These are phyloP conservation scores for Cetradonia linearis DNA, from an alignment of 495 filamentous ascomycete species.

Conservation along the genomic window DNA sequence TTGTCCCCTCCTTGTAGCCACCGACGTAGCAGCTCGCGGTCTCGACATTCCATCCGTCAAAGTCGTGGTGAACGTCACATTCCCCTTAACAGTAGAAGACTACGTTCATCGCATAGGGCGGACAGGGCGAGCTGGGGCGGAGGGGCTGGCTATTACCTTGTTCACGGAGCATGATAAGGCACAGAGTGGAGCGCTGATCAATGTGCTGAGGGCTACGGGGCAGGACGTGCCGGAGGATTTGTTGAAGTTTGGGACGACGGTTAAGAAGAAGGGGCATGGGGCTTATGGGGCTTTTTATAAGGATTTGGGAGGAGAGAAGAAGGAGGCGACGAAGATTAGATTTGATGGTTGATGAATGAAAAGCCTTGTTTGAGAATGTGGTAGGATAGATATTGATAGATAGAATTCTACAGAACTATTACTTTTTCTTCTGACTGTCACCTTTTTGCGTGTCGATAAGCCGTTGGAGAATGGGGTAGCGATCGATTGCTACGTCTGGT, in stretches of 20 bases:
- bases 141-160: slow-evolving; percentile 76
- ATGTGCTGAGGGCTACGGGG: slow-evolving; percentile 80
- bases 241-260: slow-evolving; percentile 91
- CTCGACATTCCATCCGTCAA: slow-evolving; percentile 92
- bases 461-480: background rate
- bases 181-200: slow-evolving; percentile 78
- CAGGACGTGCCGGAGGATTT: slow-evolving; percentile 81
- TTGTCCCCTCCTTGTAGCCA: slow-evolving; percentile 94
- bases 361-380: slow-evolving; percentile 3
- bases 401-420: background rate
- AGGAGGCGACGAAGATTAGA: slow-evolving; percentile 82
- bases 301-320: slow-evolving; percentile 51
- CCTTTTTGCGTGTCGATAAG: background rate
- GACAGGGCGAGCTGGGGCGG: slow-evolving; percentile 81
- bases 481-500: slow-evolving; percentile 2
- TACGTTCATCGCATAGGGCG: slow-evolving; percentile 95
- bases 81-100: slow-evolving; percentile 62
- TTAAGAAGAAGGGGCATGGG: slow-evolving; percentile 95
- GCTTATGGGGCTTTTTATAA: slow-evolving; percentile 91
- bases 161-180: slow-evolving; percentile 93
- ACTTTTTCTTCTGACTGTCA: background rate
- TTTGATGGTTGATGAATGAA: slow-evolving; percentile 38
- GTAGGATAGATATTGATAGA: slow-evolving; percentile 1
- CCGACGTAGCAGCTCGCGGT: slow-evolving; percentile 94
- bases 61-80: slow-evolving; percentile 79